Percentiles rank a stretch among this genome's conserved stretches.
These are phyloP conservation scores for Helichrysum umbraculigerum DNA, from an alignment of 129 eudicot species.

Conservation along the genomic window DNA sequence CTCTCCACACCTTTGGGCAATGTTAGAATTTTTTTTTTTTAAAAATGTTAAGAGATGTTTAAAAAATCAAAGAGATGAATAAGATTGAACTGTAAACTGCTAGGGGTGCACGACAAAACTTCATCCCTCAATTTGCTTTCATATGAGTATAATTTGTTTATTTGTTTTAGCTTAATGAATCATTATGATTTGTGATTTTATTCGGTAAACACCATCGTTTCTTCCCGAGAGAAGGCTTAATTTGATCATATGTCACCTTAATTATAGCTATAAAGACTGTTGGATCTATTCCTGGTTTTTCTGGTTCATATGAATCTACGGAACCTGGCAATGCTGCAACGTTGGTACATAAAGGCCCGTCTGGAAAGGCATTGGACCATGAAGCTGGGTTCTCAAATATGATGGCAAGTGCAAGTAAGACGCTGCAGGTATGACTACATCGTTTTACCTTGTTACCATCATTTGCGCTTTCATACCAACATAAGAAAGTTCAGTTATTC, in stretches of 20 bases:
- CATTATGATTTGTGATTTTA: slow-evolving; percentile 7
- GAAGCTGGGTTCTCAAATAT: slow-evolving; percentile 53
- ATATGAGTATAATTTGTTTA: neutral
- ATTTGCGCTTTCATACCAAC: neutral
- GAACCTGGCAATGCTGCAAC: slow-evolving; percentile 51
- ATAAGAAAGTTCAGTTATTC: neutral
- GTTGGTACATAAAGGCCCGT: slow-evolving; percentile 45
- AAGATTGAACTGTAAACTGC: slow-evolving; percentile 2
- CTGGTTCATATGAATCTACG: slow-evolving; percentile 50
- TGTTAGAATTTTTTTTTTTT: neutral
- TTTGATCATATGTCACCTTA: slow-evolving; percentile 7
- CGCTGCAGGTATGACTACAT: slow-evolving; percentile 53
- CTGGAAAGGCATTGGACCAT: slow-evolving; percentile 60
- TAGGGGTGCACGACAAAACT: neutral
- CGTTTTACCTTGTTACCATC: neutral
- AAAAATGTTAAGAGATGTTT: neutral
- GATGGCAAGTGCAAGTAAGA: slow-evolving; percentile 45
- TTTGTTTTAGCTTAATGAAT: neutral
- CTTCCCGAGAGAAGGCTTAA: slow-evolving; percentile 13
- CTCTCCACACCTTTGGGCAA: neutral
- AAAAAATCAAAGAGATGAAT: slow-evolving; percentile 6
- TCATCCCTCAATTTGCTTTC: neutral
- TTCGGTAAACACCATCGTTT: slow-evolving; percentile 15
- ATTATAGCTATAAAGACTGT: slow-evolving; percentile 47
- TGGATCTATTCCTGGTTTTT: slow-evolving; percentile 45